Percentiles rank a stretch among this genome's conserved stretches.
These are phyloP conservation scores for Magnaporthiopsis rhizophila DNA, from an alignment of 2,329 filamentous ascomycete genomes.

Conservation along the genomic window DNA sequence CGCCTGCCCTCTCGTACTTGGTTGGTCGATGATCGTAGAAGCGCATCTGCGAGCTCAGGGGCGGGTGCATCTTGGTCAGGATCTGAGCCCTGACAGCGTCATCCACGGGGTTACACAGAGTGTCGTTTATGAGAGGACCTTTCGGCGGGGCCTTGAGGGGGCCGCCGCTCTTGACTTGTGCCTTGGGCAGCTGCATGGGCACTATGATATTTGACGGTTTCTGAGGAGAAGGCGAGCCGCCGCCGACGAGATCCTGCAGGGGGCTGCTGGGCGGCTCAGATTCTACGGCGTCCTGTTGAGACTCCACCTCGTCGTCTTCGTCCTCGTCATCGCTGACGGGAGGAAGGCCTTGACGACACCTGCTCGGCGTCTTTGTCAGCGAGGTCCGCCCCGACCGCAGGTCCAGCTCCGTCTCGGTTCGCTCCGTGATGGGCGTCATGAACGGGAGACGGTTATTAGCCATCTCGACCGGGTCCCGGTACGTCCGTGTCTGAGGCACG, in stretches of 20 bases:
- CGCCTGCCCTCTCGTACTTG: slow-evolving; percentile 57
- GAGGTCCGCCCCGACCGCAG: background rate
- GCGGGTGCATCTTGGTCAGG: slow-evolving; percentile 63
- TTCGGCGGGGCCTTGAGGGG: slow-evolving; percentile 30
- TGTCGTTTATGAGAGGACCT: slow-evolving; percentile 71
- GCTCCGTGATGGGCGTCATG: slow-evolving; percentile 97
- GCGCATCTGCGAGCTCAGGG: slow-evolving; percentile 65
- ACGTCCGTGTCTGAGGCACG: slow-evolving; percentile 68
- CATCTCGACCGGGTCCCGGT: slow-evolving; percentile 68
- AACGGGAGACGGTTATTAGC: slow-evolving; percentile 91
- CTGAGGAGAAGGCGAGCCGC: slow-evolving; percentile 15
- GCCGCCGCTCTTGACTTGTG: slow-evolving; percentile 1
- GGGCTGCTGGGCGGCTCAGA: slow-evolving; percentile 43
- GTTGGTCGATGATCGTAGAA: slow-evolving; percentile 66
- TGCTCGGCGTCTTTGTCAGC: slow-evolving; percentile 67
- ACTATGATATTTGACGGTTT: slow-evolving; percentile 11
- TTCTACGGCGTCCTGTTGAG: slow-evolving; percentile 2
- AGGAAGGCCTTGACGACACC: slow-evolving; percentile 13
- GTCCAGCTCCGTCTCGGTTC: slow-evolving; percentile 61
- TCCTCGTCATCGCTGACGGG: slow-evolving; percentile 19
- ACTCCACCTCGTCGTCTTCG: slow-evolving; percentile 23
- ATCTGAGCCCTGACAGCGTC: slow-evolving; percentile 67
- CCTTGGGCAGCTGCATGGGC: slow-evolving; percentile 13
- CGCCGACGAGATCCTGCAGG: slow-evolving; percentile 37
- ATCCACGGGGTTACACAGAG: slow-evolving; percentile 84